Base-by-base conservation (phyloP, 2,329 filamentous ascomycete genomes). In the Penicillium sp. region DNA sequence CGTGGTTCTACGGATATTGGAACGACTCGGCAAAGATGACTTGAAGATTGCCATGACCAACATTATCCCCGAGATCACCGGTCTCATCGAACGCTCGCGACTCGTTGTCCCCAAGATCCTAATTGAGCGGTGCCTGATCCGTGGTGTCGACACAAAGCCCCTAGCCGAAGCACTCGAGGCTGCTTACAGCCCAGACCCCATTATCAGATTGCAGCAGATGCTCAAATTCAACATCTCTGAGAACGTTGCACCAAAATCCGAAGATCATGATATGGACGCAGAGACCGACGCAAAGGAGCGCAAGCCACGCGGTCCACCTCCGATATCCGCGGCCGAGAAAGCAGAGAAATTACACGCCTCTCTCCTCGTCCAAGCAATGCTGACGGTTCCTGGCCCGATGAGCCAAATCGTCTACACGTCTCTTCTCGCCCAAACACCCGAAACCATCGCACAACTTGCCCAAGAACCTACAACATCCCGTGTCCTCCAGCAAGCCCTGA, bases 11-110 rank as follows among this genome's bases (percentile, higher is more conserved):
- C 82, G 84, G 50, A 84, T 95, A 3, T 75, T 99, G 36, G 88
- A 89, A 65, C 82, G 93, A 46, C 77, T 97, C 10, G 86, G 88
- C 68, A 91, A 89, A 64, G 89, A 95, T 52, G 90, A 96, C 63
- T 77, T 99, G 8, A 77, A 84, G 35, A 81, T 82, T 47, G 88
- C 87, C 0, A 80, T 90, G 48, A 77, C 83, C 41, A 78, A 84
- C 60, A 87, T 95, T 48, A 69, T 85, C 3, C 86, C 89, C 0
- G 84, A 89, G 46, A 79, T 96, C 5, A 78, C 82, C 0, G 80
- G 80, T 41, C 77, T 97, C 8, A 80, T 96, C 8, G 78, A 87
- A 45, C 83, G 89, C 52, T 83, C 84, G 33, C 81, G 92, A 38
- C 87, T 88, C 53, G 84, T 87, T 47, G 85, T 95, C 10, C 80